phyloP scores from a whole-genome alignment of 768 basidiomycete species.

The Leucosporidium yakuticum region DNA sequence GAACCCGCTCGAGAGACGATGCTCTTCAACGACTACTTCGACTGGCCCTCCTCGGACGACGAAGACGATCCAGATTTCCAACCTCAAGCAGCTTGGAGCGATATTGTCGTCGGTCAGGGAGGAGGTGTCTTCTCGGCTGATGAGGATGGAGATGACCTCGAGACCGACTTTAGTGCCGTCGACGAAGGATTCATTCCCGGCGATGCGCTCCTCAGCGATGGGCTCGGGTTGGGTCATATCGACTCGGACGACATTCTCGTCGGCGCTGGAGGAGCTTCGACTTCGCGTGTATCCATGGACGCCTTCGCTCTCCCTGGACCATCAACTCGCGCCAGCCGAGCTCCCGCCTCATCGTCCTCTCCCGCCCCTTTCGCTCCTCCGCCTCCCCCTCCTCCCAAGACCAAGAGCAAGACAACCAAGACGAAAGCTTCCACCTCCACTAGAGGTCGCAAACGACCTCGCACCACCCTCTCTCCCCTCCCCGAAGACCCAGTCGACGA shows the following conservation, averaged over 20 bases:
- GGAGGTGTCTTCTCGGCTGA: not conserved
- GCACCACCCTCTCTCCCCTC: too few species aligned
- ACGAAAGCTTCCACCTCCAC: too few species aligned
- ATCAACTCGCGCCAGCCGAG: too few species aligned
- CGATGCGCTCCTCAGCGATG: not conserved
- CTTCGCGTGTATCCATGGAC: not conserved
- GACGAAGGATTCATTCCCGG: not conserved
- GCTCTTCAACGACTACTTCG: constrained; percentile 5
- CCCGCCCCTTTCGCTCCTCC: too few species aligned
- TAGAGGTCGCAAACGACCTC: too few species aligned
- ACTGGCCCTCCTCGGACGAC: constrained; percentile 4
- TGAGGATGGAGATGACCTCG: not conserved
- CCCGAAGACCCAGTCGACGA: too few species aligned
- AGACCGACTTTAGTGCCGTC: not conserved
- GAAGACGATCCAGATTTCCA: not conserved
- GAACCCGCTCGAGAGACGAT: not conserved
- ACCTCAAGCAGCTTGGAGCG: not conserved
- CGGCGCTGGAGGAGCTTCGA: not conserved
- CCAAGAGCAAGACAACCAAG: too few species aligned
- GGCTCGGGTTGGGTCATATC: not conserved
- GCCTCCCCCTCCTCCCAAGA: too few species aligned
- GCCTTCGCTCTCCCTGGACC: too few species aligned
- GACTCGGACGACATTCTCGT: not conserved
- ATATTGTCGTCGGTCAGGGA: not conserved
- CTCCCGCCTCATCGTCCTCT: too few species aligned